Base-by-base conservation (phyloP, 2,329 filamentous ascomycete genomes). In the Beauveria sp. region DNA sequence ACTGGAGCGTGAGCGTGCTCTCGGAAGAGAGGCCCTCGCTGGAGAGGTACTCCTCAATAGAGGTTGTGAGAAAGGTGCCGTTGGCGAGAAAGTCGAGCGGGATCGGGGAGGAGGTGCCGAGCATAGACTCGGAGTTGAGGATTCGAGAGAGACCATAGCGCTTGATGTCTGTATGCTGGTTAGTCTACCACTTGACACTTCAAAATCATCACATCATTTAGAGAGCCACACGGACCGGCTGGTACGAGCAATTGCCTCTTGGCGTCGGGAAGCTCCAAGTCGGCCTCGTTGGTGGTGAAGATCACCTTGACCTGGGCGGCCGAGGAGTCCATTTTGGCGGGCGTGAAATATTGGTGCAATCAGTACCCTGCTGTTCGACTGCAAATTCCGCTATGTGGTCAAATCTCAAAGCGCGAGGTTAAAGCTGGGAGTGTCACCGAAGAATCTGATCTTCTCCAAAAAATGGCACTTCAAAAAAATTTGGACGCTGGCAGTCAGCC, bases 1-100 rank as follows among this genome's bases (percentile, higher is more conserved):
- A 99, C 79, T 98, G 93, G 62, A 99, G 83, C 42, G 88, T 89
- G 58, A 99, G 78, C 4, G 89, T 93, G 5, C 88, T 89, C 79
- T 99, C 95, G 48, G 91, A 85, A 22, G 91, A 96, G 64, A 98
- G 87, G 55, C 93, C 93, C 70, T 95, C 90, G 65, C 87, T 80
- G 18, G 87, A 87, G 64, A 99, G 85, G 76, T 96, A 96, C 70
- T 97, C 90, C 73, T 96, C 91, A 67, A 99, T 85, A 20, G 90
- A 91, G 28, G 92, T 90, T 65, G 90, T 88, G 57, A 99, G 84
- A 75, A 96, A 97, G 70, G 89, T 88, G 74, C 95, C 95, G 75
- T 97, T 95, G 76, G 96, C 88, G 68, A 99, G 84, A 78, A 99
- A 98, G 76, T 99, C 95, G 76, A 99, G 88, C 20, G 91, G 91